Conservation (phyloP, 164 flowering plant species). For the Tinospora cordifolia region DNA sequence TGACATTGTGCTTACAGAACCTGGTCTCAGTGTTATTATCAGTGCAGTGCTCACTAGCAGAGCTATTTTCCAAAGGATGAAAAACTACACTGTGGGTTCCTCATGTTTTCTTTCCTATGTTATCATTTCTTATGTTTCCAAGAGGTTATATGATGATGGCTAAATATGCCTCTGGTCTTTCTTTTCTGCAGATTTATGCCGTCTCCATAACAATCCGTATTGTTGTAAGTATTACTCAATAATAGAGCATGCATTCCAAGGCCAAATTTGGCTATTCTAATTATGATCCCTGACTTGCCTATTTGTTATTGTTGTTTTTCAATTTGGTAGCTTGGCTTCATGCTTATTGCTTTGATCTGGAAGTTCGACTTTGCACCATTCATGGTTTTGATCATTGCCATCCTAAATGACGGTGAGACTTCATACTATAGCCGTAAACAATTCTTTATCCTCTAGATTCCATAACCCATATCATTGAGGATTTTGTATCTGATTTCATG, state of each 20-base stretch:
- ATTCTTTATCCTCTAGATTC: background rate
- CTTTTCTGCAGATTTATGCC: conserved; percentile 70
- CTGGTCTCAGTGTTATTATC: conserved; percentile 92
- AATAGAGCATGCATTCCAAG: background rate
- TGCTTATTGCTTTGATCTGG: conserved; percentile 94
- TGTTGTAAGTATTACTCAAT: conserved; percentile 54
- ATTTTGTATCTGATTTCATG: conserved; percentile 2
- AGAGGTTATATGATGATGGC: background rate
- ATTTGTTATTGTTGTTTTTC: background rate
- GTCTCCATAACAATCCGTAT: conserved; percentile 94
- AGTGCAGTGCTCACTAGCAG: conserved; percentile 96
- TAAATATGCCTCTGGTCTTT: background rate
- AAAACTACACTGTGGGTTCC: conserved; percentile 74
- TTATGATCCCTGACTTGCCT: background rate
- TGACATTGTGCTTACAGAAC: conserved; percentile 92
- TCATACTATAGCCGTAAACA: background rate
- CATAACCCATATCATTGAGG: background rate
- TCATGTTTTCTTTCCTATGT: background rate
- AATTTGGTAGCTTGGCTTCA: conserved; percentile 78
- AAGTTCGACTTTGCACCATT: conserved; percentile 88
- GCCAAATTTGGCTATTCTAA: background rate
- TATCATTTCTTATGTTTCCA: background rate
- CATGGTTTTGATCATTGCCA: conserved; percentile 97
- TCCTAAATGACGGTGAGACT: conserved; percentile 78
- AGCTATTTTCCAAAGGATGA: conserved; percentile 98